Evolutionary conservation across 1,284 basidiomycete species (phyloP), one percentile per base, ranked within the genome.

Genomic region (Ganoderma multipileum): DNA sequence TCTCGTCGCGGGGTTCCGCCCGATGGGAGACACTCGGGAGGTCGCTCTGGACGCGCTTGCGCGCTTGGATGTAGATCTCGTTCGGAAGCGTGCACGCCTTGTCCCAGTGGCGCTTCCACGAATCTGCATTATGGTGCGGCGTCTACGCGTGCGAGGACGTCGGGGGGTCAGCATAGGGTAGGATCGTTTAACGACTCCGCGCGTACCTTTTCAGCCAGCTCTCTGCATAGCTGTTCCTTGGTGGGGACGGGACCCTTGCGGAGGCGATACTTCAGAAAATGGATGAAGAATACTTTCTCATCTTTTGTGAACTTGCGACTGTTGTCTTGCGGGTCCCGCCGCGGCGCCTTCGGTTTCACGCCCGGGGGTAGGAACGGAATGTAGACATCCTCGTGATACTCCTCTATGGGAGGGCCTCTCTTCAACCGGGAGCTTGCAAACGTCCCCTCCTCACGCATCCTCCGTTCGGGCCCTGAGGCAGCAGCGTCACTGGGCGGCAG

Each of bases 91-190:
- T 9, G 3, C 66, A 62, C 42, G 66, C 12, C 18, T 62, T 64
- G 36, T 66, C 63, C 71, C 71, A 72, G 30, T 69, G 71, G 11
- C 65, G 42, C 47, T 66, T 69, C 71, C 71, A 72, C 59, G 71
- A 61, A 11, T 44, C 66, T 11, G 61, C 64, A 64, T 28, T 57
- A 41, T 64, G 71, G 7, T 50, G 66, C 2, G 66, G 66, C 0
- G 42, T 23, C 61, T 55, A 28, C 26, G n/a, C 6, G 11, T 4
- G 11, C 11, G n/a, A n/a, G 20, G 33, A n/a, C 3, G n/a, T 38
- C 6, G 44, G 18, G 2, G 38, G 33, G 33, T 33, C 4, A 33
- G 3, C 26, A 30, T 2, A 20, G 52, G 33, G 12, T 2, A 33
- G 4, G 1, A 30, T 18, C 6, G 18, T 33, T 30, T 33, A 16